Conservation (phyloP, 306 rosid species). For the Inga leiocalycina region DNA sequence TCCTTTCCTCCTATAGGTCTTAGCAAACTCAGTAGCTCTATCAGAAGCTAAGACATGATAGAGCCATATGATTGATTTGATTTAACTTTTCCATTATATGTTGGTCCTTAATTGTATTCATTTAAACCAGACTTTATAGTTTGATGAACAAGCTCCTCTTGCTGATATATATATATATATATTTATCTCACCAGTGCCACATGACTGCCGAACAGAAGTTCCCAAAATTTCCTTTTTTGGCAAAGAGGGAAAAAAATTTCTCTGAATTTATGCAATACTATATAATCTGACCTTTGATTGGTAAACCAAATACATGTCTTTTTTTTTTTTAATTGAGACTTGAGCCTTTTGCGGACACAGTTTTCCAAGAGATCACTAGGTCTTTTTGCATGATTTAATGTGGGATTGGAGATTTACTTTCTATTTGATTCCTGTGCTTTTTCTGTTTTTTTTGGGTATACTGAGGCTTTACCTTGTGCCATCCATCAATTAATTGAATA, state of each 20-base stretch:
- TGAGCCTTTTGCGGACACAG: not conserved
- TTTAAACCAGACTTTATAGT: not conserved
- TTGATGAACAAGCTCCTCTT: not conserved
- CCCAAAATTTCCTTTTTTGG: not conserved
- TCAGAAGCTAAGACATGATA: not conserved
- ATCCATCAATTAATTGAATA: slow-evolving; percentile 31
- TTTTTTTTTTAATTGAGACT: not conserved
- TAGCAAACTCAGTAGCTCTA: not conserved
- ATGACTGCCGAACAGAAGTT: not conserved
- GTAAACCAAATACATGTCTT: not conserved
- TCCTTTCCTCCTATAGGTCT: not conserved
- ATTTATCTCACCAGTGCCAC: not conserved
- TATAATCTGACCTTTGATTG: not conserved
- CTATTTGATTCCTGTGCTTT: not conserved
- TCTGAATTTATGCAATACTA: not conserved
- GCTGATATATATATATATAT: not conserved
- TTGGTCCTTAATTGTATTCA: not conserved
- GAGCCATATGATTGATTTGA: slow-evolving; percentile 3
- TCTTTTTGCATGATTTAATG: not conserved
- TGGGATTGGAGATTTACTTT: not conserved
- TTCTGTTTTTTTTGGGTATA: not conserved
- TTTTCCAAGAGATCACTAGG: not conserved
- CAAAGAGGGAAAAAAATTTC: not conserved
- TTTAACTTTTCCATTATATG: not conserved
- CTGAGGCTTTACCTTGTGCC: slow-evolving; percentile 13